Base-by-base conservation (phyloP, 805 yeast species). In the Wickerhamiella alocasiicola region DNA sequence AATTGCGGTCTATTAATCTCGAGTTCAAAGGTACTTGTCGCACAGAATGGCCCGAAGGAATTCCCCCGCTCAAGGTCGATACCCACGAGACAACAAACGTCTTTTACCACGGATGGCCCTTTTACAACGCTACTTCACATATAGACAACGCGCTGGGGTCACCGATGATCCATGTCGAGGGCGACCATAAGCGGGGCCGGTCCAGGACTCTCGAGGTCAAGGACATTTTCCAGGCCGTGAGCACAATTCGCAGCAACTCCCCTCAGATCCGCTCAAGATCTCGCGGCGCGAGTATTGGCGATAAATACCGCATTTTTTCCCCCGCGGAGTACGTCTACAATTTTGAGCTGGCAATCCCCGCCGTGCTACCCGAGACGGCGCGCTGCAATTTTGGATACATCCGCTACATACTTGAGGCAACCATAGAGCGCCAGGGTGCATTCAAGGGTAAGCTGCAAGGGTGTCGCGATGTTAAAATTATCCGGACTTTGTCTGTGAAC, bases 31-130 rank as follows among this genome's bases (percentile, higher is more conserved):
- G 95, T 1, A 55, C 58, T 1, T 71, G 81, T 27, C 68, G 81
- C 48, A 87, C 95, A 0, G 95, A 87, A 46, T 87, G 96, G 95
- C 96, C 96, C 2, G 96, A 91, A 54, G 98, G 98, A 2, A 87
- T 88, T 15, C 97, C 97, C 0, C 95, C 96, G 0, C 82, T 80
- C 55, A 76, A 76, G 49, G 65, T 66, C 13, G 80, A 76, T 11
- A 76, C 72, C 45, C 57, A 60, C 25, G 98, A 91, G 50, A 57
- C 69, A 17, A 72, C 71, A 46, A 80, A 72, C 39, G 55, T 87
- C 18, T 70, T 83, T 21, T 70, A 73, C 38, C 96, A 88, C 56
- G 75, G 81, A 5, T 91, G 98, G 98, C 91, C 94, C 0, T 84
- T 91, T 55, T 88, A 74, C 66, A 66, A 56, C 43, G 59, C 64